Evolutionary conservation across 139 green algal genomes (phyloP).

Genomic region (Pedinophyceae sp.): DNA sequence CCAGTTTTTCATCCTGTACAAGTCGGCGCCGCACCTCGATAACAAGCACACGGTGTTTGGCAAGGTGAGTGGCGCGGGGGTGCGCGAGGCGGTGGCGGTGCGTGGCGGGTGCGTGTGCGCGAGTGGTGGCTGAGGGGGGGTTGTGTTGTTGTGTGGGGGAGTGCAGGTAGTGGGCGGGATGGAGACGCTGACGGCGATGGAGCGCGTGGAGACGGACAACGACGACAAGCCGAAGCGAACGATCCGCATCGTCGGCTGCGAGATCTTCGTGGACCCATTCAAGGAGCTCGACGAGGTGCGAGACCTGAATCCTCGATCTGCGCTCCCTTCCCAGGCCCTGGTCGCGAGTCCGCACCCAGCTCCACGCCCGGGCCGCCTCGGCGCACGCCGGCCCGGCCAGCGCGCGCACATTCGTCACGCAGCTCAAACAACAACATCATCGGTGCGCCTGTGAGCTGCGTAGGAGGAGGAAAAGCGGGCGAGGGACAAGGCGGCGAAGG

Average conservation of each 20-base stretch:
- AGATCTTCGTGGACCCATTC: slow-evolving; percentile 89
- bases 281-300: slow-evolving; percentile 67
- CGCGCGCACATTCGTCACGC: too few relatives aligned
- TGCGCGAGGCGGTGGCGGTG: neutral
- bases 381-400: too few relatives aligned
- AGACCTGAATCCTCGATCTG: too few relatives aligned
- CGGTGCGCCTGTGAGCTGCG: too few relatives aligned
- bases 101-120: slow-evolving; percentile 19
- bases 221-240: slow-evolving; percentile 61
- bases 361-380: too few relatives aligned
- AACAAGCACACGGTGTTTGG: slow-evolving; percentile 88
- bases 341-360: too few relatives aligned
- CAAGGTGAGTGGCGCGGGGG: slow-evolving; percentile 47
- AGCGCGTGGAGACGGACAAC: slow-evolving; percentile 59
- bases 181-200: slow-evolving; percentile 67
- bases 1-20: slow-evolving; percentile 51
- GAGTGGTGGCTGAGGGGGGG: slow-evolving; percentile 12
- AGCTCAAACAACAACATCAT: too few relatives aligned
- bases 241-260: slow-evolving; percentile 53
- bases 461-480: slow-evolving; percentile 39
- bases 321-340: too few relatives aligned
- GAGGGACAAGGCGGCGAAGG: slow-evolving; percentile 20
- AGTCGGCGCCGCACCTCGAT: slow-evolving; percentile 75
- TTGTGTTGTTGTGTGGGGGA: slow-evolving; percentile 4
- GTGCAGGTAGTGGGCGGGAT: slow-evolving; percentile 49